Evolutionary conservation across 164 flowering plant species (phyloP), one percentile per base, ranked within the genome.

Genomic region (Houttuynia cordata): DNA sequence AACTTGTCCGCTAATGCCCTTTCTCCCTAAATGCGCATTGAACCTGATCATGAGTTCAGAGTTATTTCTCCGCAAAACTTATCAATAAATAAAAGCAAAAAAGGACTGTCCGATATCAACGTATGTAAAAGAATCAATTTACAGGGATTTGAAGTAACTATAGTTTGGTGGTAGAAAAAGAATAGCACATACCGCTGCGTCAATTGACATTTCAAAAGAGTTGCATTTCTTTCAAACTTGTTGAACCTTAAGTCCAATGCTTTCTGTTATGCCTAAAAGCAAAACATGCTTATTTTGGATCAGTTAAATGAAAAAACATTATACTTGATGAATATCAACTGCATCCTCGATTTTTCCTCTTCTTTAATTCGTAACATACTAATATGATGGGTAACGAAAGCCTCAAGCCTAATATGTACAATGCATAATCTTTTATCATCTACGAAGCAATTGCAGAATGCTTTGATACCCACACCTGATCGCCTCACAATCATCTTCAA

Each of bases 1-100:
- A 21, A 84, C 76, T 13, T 65, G 68, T 18, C 98, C 97, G 67
- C 88, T 84, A 57, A 86, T 78, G 30, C 97, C 97, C 76, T 90
- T 93, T 79, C 75, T 93, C 60, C 80, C 62, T 22, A 74, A 62
- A 78, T 86, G 92, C 14, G 75, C 75, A 76, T 88, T 86, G 66
- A 93, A 93, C 64, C 97, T 93, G 57, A 30, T 60, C 17, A 14
- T 42, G 49, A 45, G 49, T 45, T 30, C 37, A 12, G 49, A 45
- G 49, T n/a, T 54, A 42, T 70, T 51, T 24, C 57, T 42, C 10
- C 64, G 67, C 10, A 18, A 56, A 53, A 15, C 3, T 56, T 18
- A 24, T 56, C 45, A 15, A 30, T 18, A 37, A 57, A 12, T 23
- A 3, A n/a, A 17, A 7, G 3, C 39, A 37, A 22, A 13, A 25